These are phyloP conservation scores for Lichtheimia hyalospora DNA, from an alignment of 371 early-diverging fungal species.

Conservation along the genomic window DNA sequence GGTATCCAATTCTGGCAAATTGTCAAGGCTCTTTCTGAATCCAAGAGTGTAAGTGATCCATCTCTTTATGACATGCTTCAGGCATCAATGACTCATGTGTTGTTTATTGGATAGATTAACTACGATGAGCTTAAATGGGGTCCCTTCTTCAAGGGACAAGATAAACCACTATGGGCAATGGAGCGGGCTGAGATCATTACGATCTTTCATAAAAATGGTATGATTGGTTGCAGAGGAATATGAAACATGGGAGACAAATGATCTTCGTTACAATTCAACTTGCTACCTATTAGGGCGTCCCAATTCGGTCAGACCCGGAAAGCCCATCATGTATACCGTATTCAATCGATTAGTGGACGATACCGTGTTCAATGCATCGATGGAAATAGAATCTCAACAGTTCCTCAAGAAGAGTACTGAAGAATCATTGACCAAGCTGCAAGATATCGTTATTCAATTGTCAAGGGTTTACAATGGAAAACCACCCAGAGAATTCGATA, in stretches of 20 bases:
- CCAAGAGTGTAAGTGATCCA: conserved; percentile 55
- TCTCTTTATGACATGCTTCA: neutral
- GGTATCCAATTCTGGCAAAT: conserved; percentile 80
- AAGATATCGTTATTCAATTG: conserved; percentile 67
- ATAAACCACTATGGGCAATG: conserved; percentile 76
- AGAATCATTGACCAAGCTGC: conserved; percentile 65
- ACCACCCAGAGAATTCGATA: conserved; percentile 56
- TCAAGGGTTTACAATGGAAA: conserved; percentile 45
- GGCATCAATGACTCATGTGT: neutral
- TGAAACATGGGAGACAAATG: too few species aligned
- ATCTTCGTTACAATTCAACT: neutral
- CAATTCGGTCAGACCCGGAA: conserved; percentile 71
- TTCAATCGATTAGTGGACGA: conserved; percentile 74
- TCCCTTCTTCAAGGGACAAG: conserved; percentile 78
- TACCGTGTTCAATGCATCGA: conserved; percentile 68
- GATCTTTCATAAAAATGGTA: conserved; percentile 73
- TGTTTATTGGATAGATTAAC: conserved; percentile 39
- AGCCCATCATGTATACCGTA: conserved; percentile 81
- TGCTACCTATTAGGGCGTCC: conserved; percentile 63
- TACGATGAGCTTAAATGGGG: conserved; percentile 82
- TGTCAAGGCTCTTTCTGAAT: conserved; percentile 56
- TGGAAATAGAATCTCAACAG: conserved; percentile 77
- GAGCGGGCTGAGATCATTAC: conserved; percentile 85
- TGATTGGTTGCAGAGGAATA: neutral
- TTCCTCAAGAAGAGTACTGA: conserved; percentile 67